phyloP scores from a whole-genome alignment of 1,284 basidiomycete species.

The Cronartium ribicola region DNA sequence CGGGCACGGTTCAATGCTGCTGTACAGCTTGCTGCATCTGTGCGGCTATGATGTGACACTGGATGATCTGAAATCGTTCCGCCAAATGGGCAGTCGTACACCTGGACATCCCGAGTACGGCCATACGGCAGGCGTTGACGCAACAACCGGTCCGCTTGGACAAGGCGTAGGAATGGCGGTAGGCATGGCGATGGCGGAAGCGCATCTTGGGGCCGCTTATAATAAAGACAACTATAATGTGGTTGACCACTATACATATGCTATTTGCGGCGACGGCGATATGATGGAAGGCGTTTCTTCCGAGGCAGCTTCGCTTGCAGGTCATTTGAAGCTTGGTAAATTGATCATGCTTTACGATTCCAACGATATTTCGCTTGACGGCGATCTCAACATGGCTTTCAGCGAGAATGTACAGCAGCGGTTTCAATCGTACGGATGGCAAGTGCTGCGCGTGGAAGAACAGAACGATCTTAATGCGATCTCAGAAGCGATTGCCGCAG shows the following conservation, averaged over 20 bases:
- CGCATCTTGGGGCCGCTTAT: conserved; percentile 78
- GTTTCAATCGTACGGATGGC: conserved; percentile 88
- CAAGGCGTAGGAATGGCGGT: conserved; percentile 68
- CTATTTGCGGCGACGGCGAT: conserved; percentile 89
- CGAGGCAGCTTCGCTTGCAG: conserved; percentile 86
- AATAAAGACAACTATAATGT: conserved; percentile 81
- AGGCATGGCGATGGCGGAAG: conserved; percentile 86
- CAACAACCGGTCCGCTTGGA: conserved; percentile 91
- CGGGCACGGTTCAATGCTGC: no score
- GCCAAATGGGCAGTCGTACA: conserved; percentile 67
- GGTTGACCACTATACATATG: conserved; percentile 83
- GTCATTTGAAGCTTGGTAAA: conserved; percentile 85
- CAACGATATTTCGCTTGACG: conserved; percentile 91
- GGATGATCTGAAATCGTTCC: conserved; percentile 68
- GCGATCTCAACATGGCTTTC: conserved; percentile 84
- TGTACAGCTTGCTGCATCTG: no score
- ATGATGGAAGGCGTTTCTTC: conserved; percentile 90
- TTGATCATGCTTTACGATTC: conserved; percentile 62
- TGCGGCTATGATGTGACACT: no score
- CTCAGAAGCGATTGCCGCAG: conserved; percentile 72
- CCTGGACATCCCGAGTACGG: conserved; percentile 79
- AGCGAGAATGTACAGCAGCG: conserved; percentile 87
- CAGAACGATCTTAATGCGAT: conserved; percentile 81
- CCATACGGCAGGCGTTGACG: conserved; percentile 88
- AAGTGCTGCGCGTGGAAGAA: conserved; percentile 75